Base-by-base conservation (phyloP, 768 basidiomycete species). In the Tephrocybe sp. region DNA sequence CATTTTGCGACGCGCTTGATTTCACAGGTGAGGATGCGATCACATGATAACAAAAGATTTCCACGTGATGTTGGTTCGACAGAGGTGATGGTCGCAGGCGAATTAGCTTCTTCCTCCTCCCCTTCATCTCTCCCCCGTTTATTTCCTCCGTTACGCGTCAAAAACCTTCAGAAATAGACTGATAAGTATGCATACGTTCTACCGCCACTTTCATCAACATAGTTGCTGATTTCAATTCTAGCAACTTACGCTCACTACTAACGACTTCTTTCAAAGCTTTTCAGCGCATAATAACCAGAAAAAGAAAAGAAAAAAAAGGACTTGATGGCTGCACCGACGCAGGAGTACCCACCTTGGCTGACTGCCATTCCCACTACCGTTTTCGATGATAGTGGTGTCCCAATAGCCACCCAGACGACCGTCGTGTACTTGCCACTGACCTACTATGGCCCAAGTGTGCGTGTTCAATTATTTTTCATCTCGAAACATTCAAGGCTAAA, bases 361-460 rank as follows among this genome's bases (percentile, higher is more conserved):
- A 80, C 86, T 1, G 70, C 77, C 25, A 56, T 71, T n/a, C 71
- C 76, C 25, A 71, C 79, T 15, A 67, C 79, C 24, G 61, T 82
- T 40, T 80, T 80, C 6, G 72, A 81, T 59, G 67, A 71, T 2
- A 71, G 69, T 44, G 86, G 85, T 42, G 66, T 67, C 18, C 74
- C 77, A 27, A 57, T 82, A 47, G 71, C 78, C 41, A 88, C 85
- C 12, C 71, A 74, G 36, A 82, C 80, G 21, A 73, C 69, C 25
- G 69, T 85, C 9, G 58, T 88, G 22, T 80, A 75, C 56, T 61
- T 91, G 42, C 86, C 90, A 33, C 69, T 90, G 56, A 91, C 89
- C 0, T 92, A 91, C 67, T 89, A 79, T 56, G 90, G 90, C 24
- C 88, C 90, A 45, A 83, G 84, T 64, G 88, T 91, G 62, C 78